phyloP scores from a whole-genome alignment of 345 rosid species.

The Corchorus olitorius region DNA sequence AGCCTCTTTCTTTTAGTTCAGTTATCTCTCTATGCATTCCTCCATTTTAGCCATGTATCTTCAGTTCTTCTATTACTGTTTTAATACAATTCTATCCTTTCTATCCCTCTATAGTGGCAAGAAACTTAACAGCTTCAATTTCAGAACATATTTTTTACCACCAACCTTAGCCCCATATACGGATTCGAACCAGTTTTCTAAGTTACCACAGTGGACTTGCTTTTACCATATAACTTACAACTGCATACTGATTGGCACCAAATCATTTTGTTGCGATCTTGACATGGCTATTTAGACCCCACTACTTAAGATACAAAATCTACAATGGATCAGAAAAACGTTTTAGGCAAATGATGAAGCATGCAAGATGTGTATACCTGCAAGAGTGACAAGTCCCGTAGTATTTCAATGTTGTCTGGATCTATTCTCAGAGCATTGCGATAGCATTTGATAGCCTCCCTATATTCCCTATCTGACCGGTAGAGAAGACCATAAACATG shows the following conservation, averaged over 20 bases:
- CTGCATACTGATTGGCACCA: not conserved
- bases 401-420: slow-evolving; percentile 96
- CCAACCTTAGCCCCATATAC: not conserved
- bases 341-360: not conserved
- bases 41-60: not conserved
- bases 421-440: slow-evolving; percentile 93
- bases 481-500: slow-evolving; percentile 97
- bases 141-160: not conserved
- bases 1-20: not conserved
- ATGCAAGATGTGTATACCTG: slow-evolving; percentile 53
- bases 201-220: not conserved
- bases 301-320: not conserved
- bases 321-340: not conserved
- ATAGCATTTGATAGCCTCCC: slow-evolving; percentile 99
- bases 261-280: not conserved
- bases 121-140: not conserved
- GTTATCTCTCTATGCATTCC: not conserved
- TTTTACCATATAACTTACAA: not conserved
- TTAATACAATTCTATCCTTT: not conserved
- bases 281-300: not conserved
- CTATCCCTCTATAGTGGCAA: not conserved
- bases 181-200: not conserved
- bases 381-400: slow-evolving; percentile 90
- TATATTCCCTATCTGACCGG: slow-evolving; percentile 98
- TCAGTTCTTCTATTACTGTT: not conserved